Conservation (phyloP, 768 basidiomycete genomes). For the Hebeloma cylindrosporum region DNA sequence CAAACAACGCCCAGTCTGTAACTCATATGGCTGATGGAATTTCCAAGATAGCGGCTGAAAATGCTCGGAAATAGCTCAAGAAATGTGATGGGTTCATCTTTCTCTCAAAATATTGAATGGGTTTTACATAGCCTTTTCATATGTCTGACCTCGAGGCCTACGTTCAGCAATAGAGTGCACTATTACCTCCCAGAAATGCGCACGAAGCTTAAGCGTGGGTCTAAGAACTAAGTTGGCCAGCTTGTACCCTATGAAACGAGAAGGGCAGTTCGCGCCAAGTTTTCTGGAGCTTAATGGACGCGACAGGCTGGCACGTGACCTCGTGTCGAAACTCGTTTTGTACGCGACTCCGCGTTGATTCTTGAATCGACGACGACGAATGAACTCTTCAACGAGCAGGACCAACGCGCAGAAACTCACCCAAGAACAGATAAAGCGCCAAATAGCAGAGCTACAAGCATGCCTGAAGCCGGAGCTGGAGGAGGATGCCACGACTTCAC, state of each 20-base stretch:
- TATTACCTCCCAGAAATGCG: too few species aligned
- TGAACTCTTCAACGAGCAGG: constrained; percentile 58
- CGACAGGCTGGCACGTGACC: constrained; percentile 5
- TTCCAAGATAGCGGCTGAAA: not conserved
- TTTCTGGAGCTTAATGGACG: constrained; percentile 1
- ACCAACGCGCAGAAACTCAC: constrained; percentile 34
- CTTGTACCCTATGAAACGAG: not conserved
- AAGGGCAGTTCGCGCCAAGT: not conserved
- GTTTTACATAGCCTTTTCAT: too few species aligned
- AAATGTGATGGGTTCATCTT: too few species aligned
- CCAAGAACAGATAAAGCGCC: constrained; percentile 49
- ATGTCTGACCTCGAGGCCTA: too few species aligned
- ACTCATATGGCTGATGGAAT: not conserved
- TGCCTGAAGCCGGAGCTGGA: constrained; percentile 43
- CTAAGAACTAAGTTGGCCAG: too few species aligned
- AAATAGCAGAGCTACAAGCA: constrained; percentile 58
- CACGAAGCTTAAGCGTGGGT: too few species aligned
- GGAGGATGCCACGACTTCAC: constrained; percentile 13
- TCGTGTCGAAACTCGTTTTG: constrained; percentile 1
- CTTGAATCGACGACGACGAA: constrained; percentile 24
- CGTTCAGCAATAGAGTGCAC: too few species aligned
- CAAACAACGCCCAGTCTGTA: constrained; percentile 21
- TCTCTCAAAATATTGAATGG: too few species aligned
- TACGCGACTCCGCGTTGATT: constrained; percentile 11
- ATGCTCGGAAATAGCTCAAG: not conserved